Conservation (phyloP, 352 stramenopile species). For the Aphanomyces cochlioides region DNA sequence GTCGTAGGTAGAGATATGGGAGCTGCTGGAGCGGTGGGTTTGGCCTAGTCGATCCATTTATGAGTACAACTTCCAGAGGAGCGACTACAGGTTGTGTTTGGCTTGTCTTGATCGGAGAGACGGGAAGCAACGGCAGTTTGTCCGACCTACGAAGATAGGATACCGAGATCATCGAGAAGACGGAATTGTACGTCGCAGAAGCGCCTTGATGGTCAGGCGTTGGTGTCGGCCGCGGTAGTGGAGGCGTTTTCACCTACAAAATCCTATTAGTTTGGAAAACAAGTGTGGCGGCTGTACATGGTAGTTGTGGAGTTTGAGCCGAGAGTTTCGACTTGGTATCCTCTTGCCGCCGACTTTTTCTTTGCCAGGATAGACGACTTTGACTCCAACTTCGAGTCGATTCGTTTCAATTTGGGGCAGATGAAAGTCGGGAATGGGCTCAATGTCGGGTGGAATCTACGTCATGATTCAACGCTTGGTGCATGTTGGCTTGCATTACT, state of each 20-base stretch:
- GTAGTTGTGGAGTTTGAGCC: slow-evolving; percentile 60
- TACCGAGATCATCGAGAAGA: background rate
- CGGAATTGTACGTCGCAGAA: background rate
- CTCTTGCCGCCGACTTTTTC: slow-evolving; percentile 48
- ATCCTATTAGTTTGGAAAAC: background rate
- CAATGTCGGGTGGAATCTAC: background rate
- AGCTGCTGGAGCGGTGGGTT: slow-evolving; percentile 11
- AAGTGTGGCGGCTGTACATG: slow-evolving; percentile 33
- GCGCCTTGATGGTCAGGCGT: too few species aligned
- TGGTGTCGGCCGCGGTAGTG: background rate
- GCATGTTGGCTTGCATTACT: too few species aligned
- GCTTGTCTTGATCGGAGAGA: slow-evolving; percentile 56
- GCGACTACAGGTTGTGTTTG: slow-evolving; percentile 12
- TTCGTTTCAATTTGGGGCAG: slow-evolving; percentile 55
- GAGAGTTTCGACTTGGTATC: slow-evolving; percentile 53
- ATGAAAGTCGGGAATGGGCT: slow-evolving; percentile 22
- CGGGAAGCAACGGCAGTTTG: slow-evolving; percentile 31
- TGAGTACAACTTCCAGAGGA: background rate
- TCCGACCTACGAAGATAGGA: background rate
- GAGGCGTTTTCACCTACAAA: slow-evolving; percentile 6
- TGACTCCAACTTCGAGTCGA: slow-evolving; percentile 49
- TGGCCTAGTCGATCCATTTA: background rate
- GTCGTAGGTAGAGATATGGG: slow-evolving; percentile 7
- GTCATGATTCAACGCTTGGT: too few species aligned
- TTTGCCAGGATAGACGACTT: slow-evolving; percentile 47